Base-by-base conservation (phyloP, 768 basidiomycete genomes). In the Rhizopogon rudus region DNA sequence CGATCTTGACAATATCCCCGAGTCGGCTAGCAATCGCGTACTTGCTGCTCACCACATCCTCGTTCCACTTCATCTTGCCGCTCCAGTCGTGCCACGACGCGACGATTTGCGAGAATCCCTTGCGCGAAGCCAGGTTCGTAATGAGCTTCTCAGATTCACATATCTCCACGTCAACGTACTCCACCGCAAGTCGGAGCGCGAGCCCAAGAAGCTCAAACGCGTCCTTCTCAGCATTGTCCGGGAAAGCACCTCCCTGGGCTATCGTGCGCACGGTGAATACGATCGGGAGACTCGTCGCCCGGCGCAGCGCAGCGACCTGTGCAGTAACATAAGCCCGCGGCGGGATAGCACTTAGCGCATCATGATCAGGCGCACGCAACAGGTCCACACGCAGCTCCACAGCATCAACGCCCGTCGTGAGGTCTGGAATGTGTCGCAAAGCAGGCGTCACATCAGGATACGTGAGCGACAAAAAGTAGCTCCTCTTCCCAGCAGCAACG, bases 61-160 rank as follows among this genome's bases (percentile, higher is more conserved):
- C 77, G 60, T 84, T 79, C 96, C 96, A 99, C 60, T 81, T 80
- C 75, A 95, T 77, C 12, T 77, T 75, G 3, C 96, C 95, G 43
- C 82, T 86, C 87, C 90, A 94, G 63, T 99, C 94, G 66, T 98
- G 96, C 86, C 88, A 97, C 6, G 94, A 97, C 0, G 93, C 90
- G 55, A 99, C 86, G 64, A 98, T 82, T 60, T 86, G 79, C 0
- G 93, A 88, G 40, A 71, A 63, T 0, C 91, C 85, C 67, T 93
- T 96, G 52, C 73, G 75, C 12, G 74, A 63, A 28, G 76, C 69
- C 43, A 98, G 72, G 3, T 81, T 77, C 31, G 77, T 76, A 55
- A 95, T 81, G 48, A 76, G 64, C 48, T 80, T 76, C 59, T 83
- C 77, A 0, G 90, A 81, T 72, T 87, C 85, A 0, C 85, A 80